These are phyloP conservation scores for Emericellopsis terricola DNA, from an alignment of 495 filamentous ascomycete genomes.

Conservation along the genomic window DNA sequence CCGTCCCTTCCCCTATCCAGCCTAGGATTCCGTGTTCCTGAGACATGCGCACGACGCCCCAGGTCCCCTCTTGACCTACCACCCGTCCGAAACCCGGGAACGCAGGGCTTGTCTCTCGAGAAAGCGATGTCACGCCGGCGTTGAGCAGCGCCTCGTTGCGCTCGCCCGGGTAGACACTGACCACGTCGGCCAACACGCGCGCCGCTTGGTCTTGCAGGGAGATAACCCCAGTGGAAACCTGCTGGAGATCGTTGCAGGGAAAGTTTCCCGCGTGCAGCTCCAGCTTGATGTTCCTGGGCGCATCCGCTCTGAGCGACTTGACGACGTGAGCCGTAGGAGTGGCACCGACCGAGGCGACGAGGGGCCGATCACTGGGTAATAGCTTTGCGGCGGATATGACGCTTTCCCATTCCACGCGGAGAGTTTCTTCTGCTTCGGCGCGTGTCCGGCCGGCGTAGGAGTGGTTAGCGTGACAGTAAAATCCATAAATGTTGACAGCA, in stretches of 20 bases:
- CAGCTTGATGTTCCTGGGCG: conserved; percentile 10
- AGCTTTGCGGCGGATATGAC: conserved; percentile 7
- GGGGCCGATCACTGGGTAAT: conserved; percentile 5
- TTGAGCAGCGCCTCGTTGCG: conserved; percentile 13
- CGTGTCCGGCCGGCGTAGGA: conserved; percentile 10
- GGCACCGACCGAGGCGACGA: conserved; percentile 17
- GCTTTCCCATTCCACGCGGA: conserved; percentile 9
- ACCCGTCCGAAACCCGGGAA: conserved; percentile 8
- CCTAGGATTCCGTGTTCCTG: conserved; percentile 3
- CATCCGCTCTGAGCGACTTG: conserved; percentile 5
- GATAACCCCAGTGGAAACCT: conserved; percentile 9
- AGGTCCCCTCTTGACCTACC: not conserved
- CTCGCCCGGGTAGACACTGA: conserved; percentile 12
- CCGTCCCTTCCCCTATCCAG: not conserved
- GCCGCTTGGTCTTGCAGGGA: conserved; percentile 4
- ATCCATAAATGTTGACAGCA: conserved; percentile 8
- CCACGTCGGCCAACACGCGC: conserved; percentile 9
- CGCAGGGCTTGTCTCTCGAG: conserved; percentile 10
- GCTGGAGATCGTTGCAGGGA: conserved; percentile 11
- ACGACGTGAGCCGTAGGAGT: conserved; percentile 21
- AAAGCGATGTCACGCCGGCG: conserved; percentile 8
- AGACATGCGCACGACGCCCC: conserved; percentile 1
- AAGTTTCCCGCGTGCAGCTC: conserved; percentile 18
- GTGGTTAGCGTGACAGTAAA: conserved; percentile 13
- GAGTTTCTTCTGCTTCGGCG: conserved; percentile 4